These are phyloP conservation scores for Coprinellus aureogranulatus DNA, from an alignment of 768 basidiomycete species.

Conservation along the genomic window DNA sequence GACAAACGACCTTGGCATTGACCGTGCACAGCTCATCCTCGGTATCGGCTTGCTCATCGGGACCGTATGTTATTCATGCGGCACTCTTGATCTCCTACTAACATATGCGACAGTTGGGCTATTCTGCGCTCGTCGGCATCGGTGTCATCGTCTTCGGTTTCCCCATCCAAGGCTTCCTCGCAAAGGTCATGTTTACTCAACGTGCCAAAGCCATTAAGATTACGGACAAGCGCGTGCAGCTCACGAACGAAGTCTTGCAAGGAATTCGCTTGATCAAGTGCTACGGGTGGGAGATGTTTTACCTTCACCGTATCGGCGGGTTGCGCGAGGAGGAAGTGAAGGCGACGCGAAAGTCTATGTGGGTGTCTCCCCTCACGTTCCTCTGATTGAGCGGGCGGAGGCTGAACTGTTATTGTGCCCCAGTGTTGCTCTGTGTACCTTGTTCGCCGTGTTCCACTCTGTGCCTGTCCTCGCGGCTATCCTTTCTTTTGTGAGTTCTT, in stretches of 20 bases:
- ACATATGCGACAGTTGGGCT: constrained; percentile 41
- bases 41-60: constrained; percentile 61
- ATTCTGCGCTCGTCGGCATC: constrained; percentile 67
- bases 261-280: constrained; percentile 66
- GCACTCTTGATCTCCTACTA: too few species aligned
- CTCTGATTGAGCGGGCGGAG: neutral
- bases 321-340: constrained; percentile 40
- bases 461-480: constrained; percentile 52
- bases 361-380: constrained; percentile 13
- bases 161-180: constrained; percentile 55
- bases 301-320: constrained; percentile 38
- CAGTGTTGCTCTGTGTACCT: constrained; percentile 32
- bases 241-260: constrained; percentile 64
- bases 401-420: constrained; percentile 13
- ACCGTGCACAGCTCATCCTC: constrained; percentile 37
- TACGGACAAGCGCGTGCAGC: constrained; percentile 64
- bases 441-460: constrained; percentile 47
- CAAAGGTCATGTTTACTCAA: constrained; percentile 50
- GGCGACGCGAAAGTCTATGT: constrained; percentile 40
- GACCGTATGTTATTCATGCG: constrained; percentile 21
- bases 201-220: constrained; percentile 57
- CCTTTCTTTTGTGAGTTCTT: constrained; percentile 46
- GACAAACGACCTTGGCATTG: too few species aligned
- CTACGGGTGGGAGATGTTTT: constrained; percentile 60
- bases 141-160: constrained; percentile 54